These are phyloP conservation scores for Talaromyces borbonicus DNA, from an alignment of 495 filamentous ascomycete genomes.

Conservation along the genomic window DNA sequence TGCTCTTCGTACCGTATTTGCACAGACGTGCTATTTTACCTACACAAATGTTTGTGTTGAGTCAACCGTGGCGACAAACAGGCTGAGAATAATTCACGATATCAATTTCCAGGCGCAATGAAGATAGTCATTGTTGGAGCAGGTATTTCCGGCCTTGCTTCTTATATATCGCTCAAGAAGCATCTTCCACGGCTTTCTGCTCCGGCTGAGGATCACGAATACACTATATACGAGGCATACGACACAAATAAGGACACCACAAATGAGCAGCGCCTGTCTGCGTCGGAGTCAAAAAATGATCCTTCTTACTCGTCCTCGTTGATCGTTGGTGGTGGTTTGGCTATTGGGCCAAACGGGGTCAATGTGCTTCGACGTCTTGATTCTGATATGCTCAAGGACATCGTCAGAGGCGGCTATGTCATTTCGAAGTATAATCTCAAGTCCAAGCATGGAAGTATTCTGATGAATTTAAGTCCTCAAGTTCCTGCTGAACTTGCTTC, in stretches of 20 bases:
- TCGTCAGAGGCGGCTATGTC: constrained; percentile 27
- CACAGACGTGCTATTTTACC: no score
- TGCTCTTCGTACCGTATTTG: no score
- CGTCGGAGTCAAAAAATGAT: not conserved
- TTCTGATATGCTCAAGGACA: constrained; percentile 22
- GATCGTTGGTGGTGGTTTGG: constrained; percentile 41
- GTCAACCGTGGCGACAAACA: no score
- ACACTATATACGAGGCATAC: constrained; percentile 31
- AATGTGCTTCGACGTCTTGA: constrained; percentile 33
- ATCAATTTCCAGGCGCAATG: no score
- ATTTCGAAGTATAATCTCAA: constrained; percentile 26
- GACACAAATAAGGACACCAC: constrained; percentile 17
- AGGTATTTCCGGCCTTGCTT: constrained; percentile 39
- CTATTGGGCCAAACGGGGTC: constrained; percentile 41
- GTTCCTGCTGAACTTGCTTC: no score
- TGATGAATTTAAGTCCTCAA: constrained; percentile 16
- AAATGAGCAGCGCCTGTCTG: constrained; percentile 8
- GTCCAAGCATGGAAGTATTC: constrained; percentile 24
- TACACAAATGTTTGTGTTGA: no score
- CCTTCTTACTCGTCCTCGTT: constrained; percentile 21
- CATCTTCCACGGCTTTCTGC: constrained; percentile 26
- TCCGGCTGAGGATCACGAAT: constrained; percentile 15
- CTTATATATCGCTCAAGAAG: constrained; percentile 40
- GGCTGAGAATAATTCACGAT: no score
- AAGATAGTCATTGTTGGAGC: constrained; percentile 46